Evolutionary conservation across 1,284 basidiomycete genomes (phyloP).

Genomic region (Veloboletus limbatus): DNA sequence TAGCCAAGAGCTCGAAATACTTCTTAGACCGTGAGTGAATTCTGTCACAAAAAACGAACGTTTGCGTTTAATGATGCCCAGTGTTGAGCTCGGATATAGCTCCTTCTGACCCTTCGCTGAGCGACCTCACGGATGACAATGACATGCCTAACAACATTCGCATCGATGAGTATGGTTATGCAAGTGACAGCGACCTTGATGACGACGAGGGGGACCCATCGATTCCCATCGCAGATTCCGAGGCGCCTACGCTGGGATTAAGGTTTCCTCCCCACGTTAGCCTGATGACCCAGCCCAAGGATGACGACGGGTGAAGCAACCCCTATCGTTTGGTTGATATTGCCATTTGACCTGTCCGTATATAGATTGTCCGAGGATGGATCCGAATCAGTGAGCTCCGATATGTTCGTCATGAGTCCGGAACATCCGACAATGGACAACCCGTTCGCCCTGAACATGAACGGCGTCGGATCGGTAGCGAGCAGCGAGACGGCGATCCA

Average conservation of each 20-base stretch:
- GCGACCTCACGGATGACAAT: slow-evolving; percentile 14
- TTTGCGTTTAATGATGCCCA: neutral
- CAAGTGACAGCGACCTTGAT: slow-evolving; percentile 31
- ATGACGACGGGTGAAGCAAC: slow-evolving; percentile 15
- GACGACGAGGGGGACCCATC: too few relatives aligned
- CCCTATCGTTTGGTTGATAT: too few relatives aligned
- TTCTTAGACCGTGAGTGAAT: slow-evolving; percentile 23
- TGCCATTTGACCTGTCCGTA: neutral
- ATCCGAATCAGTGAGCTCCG: slow-evolving; percentile 20
- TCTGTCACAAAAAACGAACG: too few relatives aligned
- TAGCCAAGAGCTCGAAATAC: slow-evolving; percentile 23
- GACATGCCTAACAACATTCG: slow-evolving; percentile 10
- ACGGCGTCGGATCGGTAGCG: neutral
- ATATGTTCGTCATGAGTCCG: slow-evolving; percentile 23
- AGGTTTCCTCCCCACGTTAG: too few relatives aligned
- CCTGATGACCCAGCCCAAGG: neutral
- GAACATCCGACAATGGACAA: slow-evolving; percentile 9
- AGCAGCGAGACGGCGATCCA: slow-evolving; percentile 9
- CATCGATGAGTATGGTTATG: slow-evolving; percentile 27
- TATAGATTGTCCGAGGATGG: slow-evolving; percentile 17
- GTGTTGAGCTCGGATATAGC: slow-evolving; percentile 19
- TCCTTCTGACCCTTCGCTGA: slow-evolving; percentile 13
- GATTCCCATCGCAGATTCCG: neutral
- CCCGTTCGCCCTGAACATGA: neutral
- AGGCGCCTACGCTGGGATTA: neutral